A percentile compares a stretch with the other conserved stretches of the same genome.
phyloP scores from a whole-genome alignment of 169 alveolate species.

The Eimeria brunetti region DNA sequence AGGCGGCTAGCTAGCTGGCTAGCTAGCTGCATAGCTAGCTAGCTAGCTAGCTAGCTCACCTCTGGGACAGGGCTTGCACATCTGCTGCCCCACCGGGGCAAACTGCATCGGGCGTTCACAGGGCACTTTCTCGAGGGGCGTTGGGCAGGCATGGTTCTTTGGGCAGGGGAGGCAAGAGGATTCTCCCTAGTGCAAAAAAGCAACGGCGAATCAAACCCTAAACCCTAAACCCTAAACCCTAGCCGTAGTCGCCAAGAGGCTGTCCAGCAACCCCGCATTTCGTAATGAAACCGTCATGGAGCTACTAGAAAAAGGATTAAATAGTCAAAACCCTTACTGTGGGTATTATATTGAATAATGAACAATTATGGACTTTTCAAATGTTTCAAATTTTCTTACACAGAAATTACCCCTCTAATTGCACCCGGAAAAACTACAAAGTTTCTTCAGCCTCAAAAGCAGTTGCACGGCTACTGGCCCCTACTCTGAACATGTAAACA shows the following conservation, averaged over 20 bases:
- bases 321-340: too few relatives aligned
- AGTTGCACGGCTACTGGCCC: not conserved
- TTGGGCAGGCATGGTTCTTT: conserved; percentile 30
- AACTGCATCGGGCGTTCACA: conserved; percentile 48
- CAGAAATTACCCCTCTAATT: too few relatives aligned
- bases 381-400: too few relatives aligned
- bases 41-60: not conserved
- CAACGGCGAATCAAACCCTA: not conserved
- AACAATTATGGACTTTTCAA: too few relatives aligned
- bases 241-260: not conserved
- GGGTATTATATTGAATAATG: too few relatives aligned
- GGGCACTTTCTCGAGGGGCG: conserved; percentile 33
- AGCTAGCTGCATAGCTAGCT: not conserved
- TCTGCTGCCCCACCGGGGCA: conserved; percentile 49
- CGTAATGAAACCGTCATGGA: not conserved
- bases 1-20: not conserved
- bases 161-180: conserved; percentile 27
- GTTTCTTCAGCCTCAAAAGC: too few relatives aligned
- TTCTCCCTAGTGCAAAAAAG: not conserved
- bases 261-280: too few relatives aligned
- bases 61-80: conserved; percentile 49
- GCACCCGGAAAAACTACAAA: too few relatives aligned
- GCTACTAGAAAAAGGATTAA: not conserved
- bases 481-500: not conserved
- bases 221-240: not conserved